A percentile compares a stretch with the other conserved stretches of the same genome.
Evolutionary conservation across 768 basidiomycete genomes (phyloP).

Genomic region (Boletus sp.): DNA sequence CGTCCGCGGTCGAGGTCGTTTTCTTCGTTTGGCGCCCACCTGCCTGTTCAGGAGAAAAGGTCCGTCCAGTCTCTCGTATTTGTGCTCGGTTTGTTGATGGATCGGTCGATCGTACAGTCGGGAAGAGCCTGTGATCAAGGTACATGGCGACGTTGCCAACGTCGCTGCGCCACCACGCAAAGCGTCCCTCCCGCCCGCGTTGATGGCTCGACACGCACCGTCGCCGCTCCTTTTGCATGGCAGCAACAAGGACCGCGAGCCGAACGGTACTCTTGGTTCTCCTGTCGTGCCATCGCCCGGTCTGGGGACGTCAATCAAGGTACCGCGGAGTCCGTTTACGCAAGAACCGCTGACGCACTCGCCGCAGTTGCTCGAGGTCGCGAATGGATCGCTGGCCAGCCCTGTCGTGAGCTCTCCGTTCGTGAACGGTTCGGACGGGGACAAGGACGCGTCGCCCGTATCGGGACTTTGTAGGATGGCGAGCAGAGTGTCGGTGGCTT

Average conservation of each 20-base stretch:
- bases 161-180: slow-evolving; percentile 3
- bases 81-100: neutral
- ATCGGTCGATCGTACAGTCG: slow-evolving; percentile 6
- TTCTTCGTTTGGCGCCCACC: slow-evolving; percentile 58
- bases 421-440: slow-evolving; percentile 9
- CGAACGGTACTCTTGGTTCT: slow-evolving; percentile 1
- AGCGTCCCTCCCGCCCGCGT: slow-evolving; percentile 16
- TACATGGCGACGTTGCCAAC: neutral
- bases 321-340: slow-evolving; percentile 39
- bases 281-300: slow-evolving; percentile 38
- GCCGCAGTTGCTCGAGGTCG: neutral
- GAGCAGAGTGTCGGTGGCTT: slow-evolving; percentile 14
- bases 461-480: neutral
- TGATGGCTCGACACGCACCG: slow-evolving; percentile 19
- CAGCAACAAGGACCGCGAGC: slow-evolving; percentile 4
- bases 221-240: slow-evolving; percentile 19
- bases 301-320: slow-evolving; percentile 25
- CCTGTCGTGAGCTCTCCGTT: slow-evolving; percentile 15
- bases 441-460: slow-evolving; percentile 22
- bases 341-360: slow-evolving; percentile 20
- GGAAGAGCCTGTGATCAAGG: slow-evolving; percentile 23
- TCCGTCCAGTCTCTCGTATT: neutral
- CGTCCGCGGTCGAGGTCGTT: slow-evolving; percentile 71
- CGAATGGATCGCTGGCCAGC: slow-evolving; percentile 8
- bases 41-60: slow-evolving; percentile 14